These are phyloP conservation scores for Puccinia triticina DNA, from an alignment of 1,284 basidiomycete species.

Conservation along the genomic window DNA sequence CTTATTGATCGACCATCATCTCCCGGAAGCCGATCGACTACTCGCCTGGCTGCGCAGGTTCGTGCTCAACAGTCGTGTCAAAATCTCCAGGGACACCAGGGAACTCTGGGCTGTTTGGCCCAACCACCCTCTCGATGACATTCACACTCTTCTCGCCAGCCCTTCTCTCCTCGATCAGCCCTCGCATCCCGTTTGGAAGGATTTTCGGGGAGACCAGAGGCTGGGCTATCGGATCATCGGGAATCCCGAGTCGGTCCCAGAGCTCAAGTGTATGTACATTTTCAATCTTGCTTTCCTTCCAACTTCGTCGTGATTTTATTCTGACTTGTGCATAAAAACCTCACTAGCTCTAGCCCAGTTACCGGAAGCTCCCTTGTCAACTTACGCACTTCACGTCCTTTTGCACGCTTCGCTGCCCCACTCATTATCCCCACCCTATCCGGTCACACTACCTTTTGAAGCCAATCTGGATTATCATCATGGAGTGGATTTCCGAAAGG, in stretches of 20 bases:
- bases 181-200: constrained; percentile 26
- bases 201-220: constrained; percentile 18
- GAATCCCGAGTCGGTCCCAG: neutral
- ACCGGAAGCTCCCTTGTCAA: constrained; percentile 15
- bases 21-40: constrained; percentile 65
- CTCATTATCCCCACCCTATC: constrained; percentile 38
- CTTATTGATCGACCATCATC: constrained; percentile 74
- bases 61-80: constrained; percentile 85
- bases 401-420: constrained; percentile 28
- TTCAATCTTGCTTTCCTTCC: neutral
- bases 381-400: constrained; percentile 29
- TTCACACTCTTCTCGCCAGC: constrained; percentile 3
- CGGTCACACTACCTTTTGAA: constrained; percentile 46
- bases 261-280: constrained; percentile 4
- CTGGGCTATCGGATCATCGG: constrained; percentile 39
- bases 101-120: constrained; percentile 82
- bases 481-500: constrained; percentile 92
- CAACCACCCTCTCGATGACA: constrained; percentile 59
- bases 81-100: constrained; percentile 74
- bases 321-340: neutral
- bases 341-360: constrained; percentile 7
- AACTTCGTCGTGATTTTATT: neutral
- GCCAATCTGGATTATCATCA: constrained; percentile 46
- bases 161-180: neutral
- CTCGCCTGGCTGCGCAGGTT: constrained; percentile 76